Percentiles rank a stretch among this genome's conserved stretches.
phyloP scores from a whole-genome alignment of 2,329 filamentous ascomycete genomes.

The Emmonsia crescens region DNA sequence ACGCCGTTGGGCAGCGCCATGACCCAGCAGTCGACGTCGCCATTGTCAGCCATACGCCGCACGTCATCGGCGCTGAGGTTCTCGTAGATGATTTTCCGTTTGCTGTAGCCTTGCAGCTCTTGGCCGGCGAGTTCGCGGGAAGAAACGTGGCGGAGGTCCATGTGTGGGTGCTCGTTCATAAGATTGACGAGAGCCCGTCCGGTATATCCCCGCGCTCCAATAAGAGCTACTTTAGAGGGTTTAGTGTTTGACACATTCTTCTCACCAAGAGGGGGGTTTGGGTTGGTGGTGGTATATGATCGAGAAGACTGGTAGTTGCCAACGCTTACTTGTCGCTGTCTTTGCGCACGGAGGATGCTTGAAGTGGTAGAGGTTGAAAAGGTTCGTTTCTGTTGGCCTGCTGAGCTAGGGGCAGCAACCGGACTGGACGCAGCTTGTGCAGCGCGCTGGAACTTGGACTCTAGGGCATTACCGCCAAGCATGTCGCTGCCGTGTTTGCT shows the following conservation, averaged over 20 bases:
- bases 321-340: conserved; percentile 11
- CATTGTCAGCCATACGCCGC: conserved; percentile 68
- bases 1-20: conserved; percentile 95
- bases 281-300: conserved; percentile 37
- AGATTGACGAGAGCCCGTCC: conserved; percentile 83
- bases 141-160: conserved; percentile 85
- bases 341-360: conserved; percentile 29
- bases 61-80: conserved; percentile 82
- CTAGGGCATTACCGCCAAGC: conserved; percentile 81
- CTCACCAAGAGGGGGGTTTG: conserved; percentile 79
- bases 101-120: conserved; percentile 78
- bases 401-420: conserved; percentile 36
- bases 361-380: conserved; percentile 49
- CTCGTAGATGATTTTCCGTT: conserved; percentile 85
- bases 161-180: conserved; percentile 74
- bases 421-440: conserved; percentile 57
- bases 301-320: conserved; percentile 25
- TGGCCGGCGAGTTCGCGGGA: conserved; percentile 85
- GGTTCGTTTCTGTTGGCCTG: conserved; percentile 50
- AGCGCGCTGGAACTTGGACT: conserved; percentile 70
- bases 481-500: conserved; percentile 70
- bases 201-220: conserved; percentile 88
- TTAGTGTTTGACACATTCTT: conserved; percentile 76
- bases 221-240: conserved; percentile 71
- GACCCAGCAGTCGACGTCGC: conserved; percentile 89